Conservation (phyloP, 805 yeast genomes). For the Blastobotrys americana region DNA sequence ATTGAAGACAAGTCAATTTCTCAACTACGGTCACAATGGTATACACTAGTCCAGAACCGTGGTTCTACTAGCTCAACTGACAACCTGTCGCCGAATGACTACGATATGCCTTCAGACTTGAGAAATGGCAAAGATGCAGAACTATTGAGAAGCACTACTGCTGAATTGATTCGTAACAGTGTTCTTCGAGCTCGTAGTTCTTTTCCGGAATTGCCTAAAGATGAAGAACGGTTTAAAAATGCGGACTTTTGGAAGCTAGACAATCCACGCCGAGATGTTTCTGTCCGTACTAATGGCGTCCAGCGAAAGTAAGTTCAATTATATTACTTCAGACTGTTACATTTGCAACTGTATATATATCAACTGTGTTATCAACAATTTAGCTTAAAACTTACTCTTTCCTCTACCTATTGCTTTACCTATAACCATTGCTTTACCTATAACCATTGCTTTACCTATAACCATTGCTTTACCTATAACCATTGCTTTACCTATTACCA, state of each 20-base stretch:
- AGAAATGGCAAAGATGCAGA: constrained; percentile 59
- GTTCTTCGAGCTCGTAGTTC: constrained; percentile 33
- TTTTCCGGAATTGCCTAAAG: constrained; percentile 37
- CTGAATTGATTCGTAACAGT: constrained; percentile 57
- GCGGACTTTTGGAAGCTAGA: constrained; percentile 62
- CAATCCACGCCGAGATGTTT: constrained; percentile 2
- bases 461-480: too few relatives aligned
- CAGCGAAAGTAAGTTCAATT: too few relatives aligned
- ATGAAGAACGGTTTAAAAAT: constrained; percentile 60
- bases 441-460: too few relatives aligned
- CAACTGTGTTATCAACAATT: too few relatives aligned
- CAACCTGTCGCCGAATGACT: too few relatives aligned
- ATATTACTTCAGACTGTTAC: too few relatives aligned
- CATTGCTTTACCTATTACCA: too few relatives aligned
- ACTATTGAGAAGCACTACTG: constrained; percentile 60
- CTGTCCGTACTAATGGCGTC: not conserved
- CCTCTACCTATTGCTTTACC: too few relatives aligned
- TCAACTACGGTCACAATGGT: constrained; percentile 64
- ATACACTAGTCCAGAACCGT: constrained; percentile 43
- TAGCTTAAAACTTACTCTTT: too few relatives aligned
- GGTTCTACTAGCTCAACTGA: constrained; percentile 40
- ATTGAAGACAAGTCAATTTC: constrained; percentile 54
- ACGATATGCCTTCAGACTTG: constrained; percentile 58
- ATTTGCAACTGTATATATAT: too few relatives aligned
- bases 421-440: too few relatives aligned